These are phyloP conservation scores for Rostrohypoxylon terebratum DNA, from an alignment of 495 filamentous ascomycete species.

Conservation along the genomic window DNA sequence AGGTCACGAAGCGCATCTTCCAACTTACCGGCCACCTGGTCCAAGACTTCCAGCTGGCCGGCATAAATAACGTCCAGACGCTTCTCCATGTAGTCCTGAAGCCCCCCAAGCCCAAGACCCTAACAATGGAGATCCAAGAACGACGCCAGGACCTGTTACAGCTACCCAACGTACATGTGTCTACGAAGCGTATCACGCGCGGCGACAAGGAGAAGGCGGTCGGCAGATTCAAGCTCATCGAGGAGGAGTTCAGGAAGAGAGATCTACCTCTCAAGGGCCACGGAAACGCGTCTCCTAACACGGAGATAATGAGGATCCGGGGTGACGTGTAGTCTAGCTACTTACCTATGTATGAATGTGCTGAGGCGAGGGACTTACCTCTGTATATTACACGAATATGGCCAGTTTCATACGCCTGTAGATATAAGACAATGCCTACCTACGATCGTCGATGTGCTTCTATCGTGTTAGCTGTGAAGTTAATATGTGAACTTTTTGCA, in stretches of 20 bases:
- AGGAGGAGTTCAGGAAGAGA: constrained; percentile 73
- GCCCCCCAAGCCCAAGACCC: constrained; percentile 69
- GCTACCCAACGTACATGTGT: constrained; percentile 78
- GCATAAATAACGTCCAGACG: constrained; percentile 64
- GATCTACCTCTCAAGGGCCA: constrained; percentile 64
- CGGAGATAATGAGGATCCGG: constrained; percentile 28
- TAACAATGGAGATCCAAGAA: constrained; percentile 58
- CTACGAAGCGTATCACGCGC: constrained; percentile 67
- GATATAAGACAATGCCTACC: background rate
- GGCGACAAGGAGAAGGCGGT: constrained; percentile 78
- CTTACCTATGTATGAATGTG: background rate
- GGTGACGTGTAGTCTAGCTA: constrained; percentile 25
- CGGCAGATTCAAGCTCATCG: constrained; percentile 88
- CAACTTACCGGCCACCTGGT: constrained; percentile 80
- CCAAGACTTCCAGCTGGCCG: constrained; percentile 71
- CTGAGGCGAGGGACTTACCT: background rate
- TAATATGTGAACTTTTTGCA: background rate
- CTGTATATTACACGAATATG: constrained; percentile 2
- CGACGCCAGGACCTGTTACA: constrained; percentile 55
- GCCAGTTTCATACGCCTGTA: background rate
- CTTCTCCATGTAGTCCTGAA: constrained; percentile 65
- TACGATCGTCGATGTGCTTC: background rate
- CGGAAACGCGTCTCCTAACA: constrained; percentile 39
- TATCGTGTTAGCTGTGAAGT: background rate
- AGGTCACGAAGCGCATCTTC: constrained; percentile 82